A percentile compares a stretch with the other conserved stretches of the same genome.
These are phyloP conservation scores for Wickerhamomyces ciferrii DNA, from an alignment of 805 yeast species.

Conservation along the genomic window DNA sequence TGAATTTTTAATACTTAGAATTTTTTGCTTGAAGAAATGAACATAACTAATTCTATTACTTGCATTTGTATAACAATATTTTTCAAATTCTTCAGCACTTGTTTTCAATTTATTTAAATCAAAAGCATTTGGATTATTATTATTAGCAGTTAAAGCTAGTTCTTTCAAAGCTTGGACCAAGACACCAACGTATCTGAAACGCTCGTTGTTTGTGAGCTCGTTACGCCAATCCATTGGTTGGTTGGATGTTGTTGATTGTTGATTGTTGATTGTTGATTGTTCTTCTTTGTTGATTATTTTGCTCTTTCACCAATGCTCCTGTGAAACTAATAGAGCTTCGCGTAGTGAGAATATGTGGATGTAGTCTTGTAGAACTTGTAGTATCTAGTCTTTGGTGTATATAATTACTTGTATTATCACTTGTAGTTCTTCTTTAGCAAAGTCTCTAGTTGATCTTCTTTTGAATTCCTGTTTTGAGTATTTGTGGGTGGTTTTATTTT, in stretches of 20 bases:
- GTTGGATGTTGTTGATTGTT: neutral
- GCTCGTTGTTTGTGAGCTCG: slow-evolving; percentile 16
- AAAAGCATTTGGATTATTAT: slow-evolving; percentile 9
- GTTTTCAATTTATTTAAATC: slow-evolving; percentile 40
- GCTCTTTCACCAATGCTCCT: too few relatives aligned
- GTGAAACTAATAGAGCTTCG: too few relatives aligned
- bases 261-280: neutral
- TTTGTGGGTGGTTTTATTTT: too few relatives aligned
- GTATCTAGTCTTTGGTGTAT: too few relatives aligned
- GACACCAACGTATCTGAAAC: slow-evolving; percentile 18
- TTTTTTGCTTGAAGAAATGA: slow-evolving; percentile 31
- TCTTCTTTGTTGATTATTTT: too few relatives aligned
- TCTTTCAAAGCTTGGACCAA: slow-evolving; percentile 19
- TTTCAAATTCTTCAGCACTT: slow-evolving; percentile 69
- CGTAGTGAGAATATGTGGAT: too few relatives aligned
- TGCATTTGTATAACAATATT: slow-evolving; percentile 55
- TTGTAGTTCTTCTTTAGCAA: too few relatives aligned
- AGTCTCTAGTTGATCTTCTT: too few relatives aligned
- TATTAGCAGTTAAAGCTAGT: slow-evolving; percentile 11
- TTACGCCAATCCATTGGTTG: slow-evolving; percentile 21
- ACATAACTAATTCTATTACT: slow-evolving; percentile 54
- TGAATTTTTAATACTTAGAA: slow-evolving; percentile 18
- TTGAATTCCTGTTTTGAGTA: too few relatives aligned
- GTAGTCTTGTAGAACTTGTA: too few relatives aligned
- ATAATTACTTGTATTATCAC: too few relatives aligned